Conservation (phyloP, 805 yeast species). For the Saccharomyces jurei region DNA sequence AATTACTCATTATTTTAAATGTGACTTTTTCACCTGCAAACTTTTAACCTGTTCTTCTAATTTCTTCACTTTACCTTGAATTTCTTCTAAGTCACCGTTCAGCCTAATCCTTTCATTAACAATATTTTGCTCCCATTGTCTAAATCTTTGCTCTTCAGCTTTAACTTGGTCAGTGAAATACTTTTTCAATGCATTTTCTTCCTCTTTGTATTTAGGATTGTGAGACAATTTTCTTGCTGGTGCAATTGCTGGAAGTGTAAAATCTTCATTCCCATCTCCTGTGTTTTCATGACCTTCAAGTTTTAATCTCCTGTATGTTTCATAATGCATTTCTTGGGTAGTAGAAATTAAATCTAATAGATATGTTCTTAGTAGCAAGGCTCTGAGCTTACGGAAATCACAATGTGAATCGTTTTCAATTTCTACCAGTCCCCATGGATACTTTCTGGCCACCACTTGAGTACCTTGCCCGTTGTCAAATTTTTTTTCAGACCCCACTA, state of each 20-base stretch:
- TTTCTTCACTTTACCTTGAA: slow-evolving; percentile 67
- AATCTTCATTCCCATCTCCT: slow-evolving; percentile 23
- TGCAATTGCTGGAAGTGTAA: slow-evolving; percentile 30
- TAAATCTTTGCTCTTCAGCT: slow-evolving; percentile 92
- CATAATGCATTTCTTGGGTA: slow-evolving; percentile 77
- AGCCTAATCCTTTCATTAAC: slow-evolving; percentile 90
- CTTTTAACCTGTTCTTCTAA: slow-evolving; percentile 69
- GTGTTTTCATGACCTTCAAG: slow-evolving; percentile 40
- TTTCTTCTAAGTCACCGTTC: slow-evolving; percentile 86
- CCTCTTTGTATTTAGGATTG: slow-evolving; percentile 93
- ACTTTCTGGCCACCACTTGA: slow-evolving; percentile 68
- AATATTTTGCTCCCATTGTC: slow-evolving; percentile 97
- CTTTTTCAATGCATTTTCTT: slow-evolving; percentile 87
- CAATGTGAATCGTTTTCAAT: slow-evolving; percentile 81
- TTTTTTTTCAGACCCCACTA: slow-evolving; percentile 70
- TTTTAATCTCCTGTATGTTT: slow-evolving; percentile 65
- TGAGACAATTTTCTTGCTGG: slow-evolving; percentile 47
- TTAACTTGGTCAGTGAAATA: slow-evolving; percentile 95
- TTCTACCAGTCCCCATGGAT: slow-evolving; percentile 87
- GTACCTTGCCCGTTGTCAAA: slow-evolving; percentile 56
- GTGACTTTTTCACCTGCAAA: slow-evolving; percentile 38
- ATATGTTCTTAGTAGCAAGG: slow-evolving; percentile 70
- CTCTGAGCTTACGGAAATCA: slow-evolving; percentile 76
- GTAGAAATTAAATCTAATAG: slow-evolving; percentile 73
- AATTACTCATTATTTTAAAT: slow-evolving; percentile 31